Evolutionary conservation across 1,139 yeast species (phyloP).

Genomic region (Pneumocystis canis): DNA sequence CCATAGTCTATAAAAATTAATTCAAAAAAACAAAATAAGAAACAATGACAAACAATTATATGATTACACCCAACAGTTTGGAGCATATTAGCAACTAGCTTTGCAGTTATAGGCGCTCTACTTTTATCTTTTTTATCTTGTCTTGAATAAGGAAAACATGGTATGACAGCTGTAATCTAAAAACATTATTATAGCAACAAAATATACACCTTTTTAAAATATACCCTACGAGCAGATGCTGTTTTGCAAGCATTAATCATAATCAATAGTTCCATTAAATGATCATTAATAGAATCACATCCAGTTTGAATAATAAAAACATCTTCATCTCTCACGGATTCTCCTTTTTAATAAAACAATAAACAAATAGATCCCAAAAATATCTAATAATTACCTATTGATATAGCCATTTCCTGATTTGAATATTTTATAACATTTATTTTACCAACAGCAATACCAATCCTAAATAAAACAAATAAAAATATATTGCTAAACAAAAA

Average conservation of each 20-base stretch:
- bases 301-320: constrained; percentile 85
- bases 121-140: constrained; percentile 94
- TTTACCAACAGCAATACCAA: constrained; percentile 13
- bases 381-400: neutral
- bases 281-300: constrained; percentile 81
- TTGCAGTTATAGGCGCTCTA: constrained; percentile 95
- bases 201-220: neutral
- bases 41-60: constrained; percentile 33
- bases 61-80: constrained; percentile 95
- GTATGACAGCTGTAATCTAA: constrained; percentile 64
- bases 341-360: constrained; percentile 48
- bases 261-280: constrained; percentile 72
- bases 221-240: constrained; percentile 78
- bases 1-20: constrained; percentile 49
- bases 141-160: constrained; percentile 87
- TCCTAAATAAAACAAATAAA: constrained; percentile 3
- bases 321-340: constrained; percentile 93
- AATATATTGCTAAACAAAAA: neutral
- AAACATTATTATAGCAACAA: neutral
- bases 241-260: constrained; percentile 90
- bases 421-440: constrained; percentile 24
- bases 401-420: constrained; percentile 52
- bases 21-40: neutral
- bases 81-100: constrained; percentile 71
- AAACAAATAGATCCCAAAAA: neutral